Conservation (phyloP, 345 rosid genomes). For the Excoecaria cochinchinensis region DNA sequence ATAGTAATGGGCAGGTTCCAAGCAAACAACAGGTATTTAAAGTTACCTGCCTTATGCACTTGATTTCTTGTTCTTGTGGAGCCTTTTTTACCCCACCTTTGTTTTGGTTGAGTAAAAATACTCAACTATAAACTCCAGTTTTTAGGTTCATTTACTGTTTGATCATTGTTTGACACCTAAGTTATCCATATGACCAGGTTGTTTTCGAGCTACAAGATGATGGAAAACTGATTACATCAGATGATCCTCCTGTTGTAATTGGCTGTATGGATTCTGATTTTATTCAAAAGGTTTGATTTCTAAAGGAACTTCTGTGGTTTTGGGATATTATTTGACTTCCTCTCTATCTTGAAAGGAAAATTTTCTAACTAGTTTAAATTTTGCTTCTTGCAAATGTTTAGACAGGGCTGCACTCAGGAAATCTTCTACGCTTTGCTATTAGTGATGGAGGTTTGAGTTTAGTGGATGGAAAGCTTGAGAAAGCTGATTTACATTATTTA, state of each 20-base stretch:
- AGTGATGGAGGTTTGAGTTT: conserved; percentile 70
- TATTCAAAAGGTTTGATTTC: conserved; percentile 53
- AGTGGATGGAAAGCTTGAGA: conserved; percentile 77
- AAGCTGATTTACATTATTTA: conserved; percentile 69
- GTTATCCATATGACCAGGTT: conserved; percentile 36
- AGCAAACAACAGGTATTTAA: conserved; percentile 68
- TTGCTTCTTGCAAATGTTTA: conserved; percentile 32
- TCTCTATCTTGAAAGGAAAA: not conserved
- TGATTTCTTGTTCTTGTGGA: conserved; percentile 8
- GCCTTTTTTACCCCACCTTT: not conserved
- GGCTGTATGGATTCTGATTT: conserved; percentile 64
- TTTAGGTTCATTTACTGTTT: not conserved
- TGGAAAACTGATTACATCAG: conserved; percentile 77
- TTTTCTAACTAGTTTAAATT: not conserved
- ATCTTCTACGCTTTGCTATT: conserved; percentile 72
- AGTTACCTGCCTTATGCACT: conserved; percentile 8
- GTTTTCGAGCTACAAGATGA: conserved; percentile 87
- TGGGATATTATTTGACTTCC: not conserved
- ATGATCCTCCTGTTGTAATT: conserved; percentile 75
- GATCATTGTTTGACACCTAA: not conserved
- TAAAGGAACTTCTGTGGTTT: not conserved
- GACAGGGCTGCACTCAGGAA: conserved; percentile 59
- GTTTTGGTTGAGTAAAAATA: not conserved
- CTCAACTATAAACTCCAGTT: not conserved
- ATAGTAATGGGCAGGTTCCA: conserved; percentile 73